These are phyloP conservation scores for Panus rudis DNA, from an alignment of 768 basidiomycete species.

Conservation along the genomic window DNA sequence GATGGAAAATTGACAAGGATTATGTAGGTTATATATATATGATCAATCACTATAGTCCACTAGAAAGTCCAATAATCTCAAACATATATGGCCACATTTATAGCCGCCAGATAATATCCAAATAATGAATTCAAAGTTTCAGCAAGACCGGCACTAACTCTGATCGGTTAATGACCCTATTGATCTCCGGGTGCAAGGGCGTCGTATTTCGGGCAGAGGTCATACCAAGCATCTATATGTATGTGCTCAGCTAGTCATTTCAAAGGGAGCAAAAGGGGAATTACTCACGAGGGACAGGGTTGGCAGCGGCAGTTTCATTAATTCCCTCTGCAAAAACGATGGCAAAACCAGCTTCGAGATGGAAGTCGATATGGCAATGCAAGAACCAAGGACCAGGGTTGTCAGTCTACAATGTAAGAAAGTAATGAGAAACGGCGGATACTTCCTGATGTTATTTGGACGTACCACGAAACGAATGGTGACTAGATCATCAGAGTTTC, in stretches of 20 bases:
- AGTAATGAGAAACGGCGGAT: background rate
- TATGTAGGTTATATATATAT: no score
- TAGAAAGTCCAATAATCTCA: no score
- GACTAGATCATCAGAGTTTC: constrained; percentile 22
- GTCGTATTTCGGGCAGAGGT: background rate
- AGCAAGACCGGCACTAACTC: no score
- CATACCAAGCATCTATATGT: background rate
- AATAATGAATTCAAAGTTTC: no score
- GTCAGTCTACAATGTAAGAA: constrained; percentile 1
- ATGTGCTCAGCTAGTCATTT: background rate
- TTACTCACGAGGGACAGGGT: constrained; percentile 7
- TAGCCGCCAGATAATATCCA: no score
- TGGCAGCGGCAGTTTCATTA: constrained; percentile 5
- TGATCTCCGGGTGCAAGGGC: no score
- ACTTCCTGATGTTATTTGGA: background rate
- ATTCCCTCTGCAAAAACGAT: constrained; percentile 32
- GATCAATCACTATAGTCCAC: no score
- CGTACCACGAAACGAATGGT: constrained; percentile 13
- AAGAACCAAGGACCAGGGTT: constrained; percentile 11
- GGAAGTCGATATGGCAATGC: constrained; percentile 12
- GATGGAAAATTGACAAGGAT: no score
- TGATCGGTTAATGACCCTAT: no score
- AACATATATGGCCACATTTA: no score
- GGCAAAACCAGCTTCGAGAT: constrained; percentile 28
- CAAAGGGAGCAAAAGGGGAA: background rate